Evolutionary conservation across 2,329 filamentous ascomycete genomes (phyloP).

Genomic region (Penicillium sp.): DNA sequence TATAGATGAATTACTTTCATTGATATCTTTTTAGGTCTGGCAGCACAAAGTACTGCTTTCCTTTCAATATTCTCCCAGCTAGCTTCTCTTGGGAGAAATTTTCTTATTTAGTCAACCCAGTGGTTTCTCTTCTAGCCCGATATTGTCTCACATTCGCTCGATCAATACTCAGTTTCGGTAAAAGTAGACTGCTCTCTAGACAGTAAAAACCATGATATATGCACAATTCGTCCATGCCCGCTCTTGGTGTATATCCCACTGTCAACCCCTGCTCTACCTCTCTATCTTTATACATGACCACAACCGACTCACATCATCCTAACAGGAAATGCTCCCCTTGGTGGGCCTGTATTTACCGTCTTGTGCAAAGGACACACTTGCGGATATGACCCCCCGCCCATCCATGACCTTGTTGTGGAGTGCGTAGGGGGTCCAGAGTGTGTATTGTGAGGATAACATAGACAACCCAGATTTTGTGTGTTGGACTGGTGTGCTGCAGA

Average conservation of each 20-base stretch:
- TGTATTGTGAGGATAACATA: conserved; percentile 2
- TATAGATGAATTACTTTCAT: no score
- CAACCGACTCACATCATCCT: conserved; percentile 5
- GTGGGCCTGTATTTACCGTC: not conserved
- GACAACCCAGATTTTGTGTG: not conserved
- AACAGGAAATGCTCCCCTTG: not conserved
- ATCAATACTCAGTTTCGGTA: no score
- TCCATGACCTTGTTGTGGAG: not conserved
- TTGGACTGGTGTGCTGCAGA: not conserved
- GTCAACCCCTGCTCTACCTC: no score
- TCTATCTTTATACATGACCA: not conserved
- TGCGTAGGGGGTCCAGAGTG: not conserved
- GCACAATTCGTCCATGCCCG: not conserved
- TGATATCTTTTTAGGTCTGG: no score
- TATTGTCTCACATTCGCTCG: no score
- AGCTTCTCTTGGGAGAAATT: no score
- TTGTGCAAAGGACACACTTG: conserved; percentile 12
- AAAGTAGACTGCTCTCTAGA: not conserved
- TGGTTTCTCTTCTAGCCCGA: no score
- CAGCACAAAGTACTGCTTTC: no score
- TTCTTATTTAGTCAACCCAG: not conserved
- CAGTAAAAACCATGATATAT: not conserved
- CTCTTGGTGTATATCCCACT: not conserved
- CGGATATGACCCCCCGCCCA: not conserved
- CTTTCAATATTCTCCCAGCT: no score